phyloP scores from a whole-genome alignment of 306 rosid species.

The Canavalia ensiformis region DNA sequence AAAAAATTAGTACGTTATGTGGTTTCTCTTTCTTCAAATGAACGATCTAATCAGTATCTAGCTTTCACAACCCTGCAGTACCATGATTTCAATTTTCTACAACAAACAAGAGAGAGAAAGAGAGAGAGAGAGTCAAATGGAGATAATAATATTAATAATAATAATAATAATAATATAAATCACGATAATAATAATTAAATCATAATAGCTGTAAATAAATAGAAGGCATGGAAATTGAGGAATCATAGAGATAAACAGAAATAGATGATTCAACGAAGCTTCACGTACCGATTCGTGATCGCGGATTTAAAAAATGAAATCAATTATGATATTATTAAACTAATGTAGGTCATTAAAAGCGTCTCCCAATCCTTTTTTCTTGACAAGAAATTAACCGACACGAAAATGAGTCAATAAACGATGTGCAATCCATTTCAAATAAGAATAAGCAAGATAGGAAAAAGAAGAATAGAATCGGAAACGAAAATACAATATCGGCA shows the following conservation, averaged over 20 bases:
- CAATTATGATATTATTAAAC: slow-evolving; percentile 38
- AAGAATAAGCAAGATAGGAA: not conserved
- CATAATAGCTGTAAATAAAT: slow-evolving; percentile 37
- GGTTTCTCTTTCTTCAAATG: slow-evolving; percentile 36
- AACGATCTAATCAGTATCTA: slow-evolving; percentile 46
- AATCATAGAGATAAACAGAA: slow-evolving; percentile 37
- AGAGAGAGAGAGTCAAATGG: slow-evolving; percentile 31
- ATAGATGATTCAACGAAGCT: slow-evolving; percentile 57
- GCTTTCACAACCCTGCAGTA: slow-evolving; percentile 25
- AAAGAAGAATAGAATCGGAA: not conserved
- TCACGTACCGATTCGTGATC: slow-evolving; percentile 52
- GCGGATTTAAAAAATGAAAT: slow-evolving; percentile 34
- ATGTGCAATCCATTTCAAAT: slow-evolving; percentile 25
- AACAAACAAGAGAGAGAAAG: slow-evolving; percentile 33
- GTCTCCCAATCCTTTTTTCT: slow-evolving; percentile 45
- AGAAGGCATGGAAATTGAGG: slow-evolving; percentile 56
- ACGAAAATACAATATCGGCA: not conserved
- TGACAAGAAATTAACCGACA: slow-evolving; percentile 51
- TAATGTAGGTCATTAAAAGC: slow-evolving; percentile 52
- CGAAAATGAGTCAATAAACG: slow-evolving; percentile 24
- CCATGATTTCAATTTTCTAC: slow-evolving; percentile 45
- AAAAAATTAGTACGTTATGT: not conserved
- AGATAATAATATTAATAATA: not conserved
- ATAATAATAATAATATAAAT: no score
- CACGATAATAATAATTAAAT: not conserved